Conservation (phyloP, 306 rosid genomes). For the Castanopsis chinensis region DNA sequence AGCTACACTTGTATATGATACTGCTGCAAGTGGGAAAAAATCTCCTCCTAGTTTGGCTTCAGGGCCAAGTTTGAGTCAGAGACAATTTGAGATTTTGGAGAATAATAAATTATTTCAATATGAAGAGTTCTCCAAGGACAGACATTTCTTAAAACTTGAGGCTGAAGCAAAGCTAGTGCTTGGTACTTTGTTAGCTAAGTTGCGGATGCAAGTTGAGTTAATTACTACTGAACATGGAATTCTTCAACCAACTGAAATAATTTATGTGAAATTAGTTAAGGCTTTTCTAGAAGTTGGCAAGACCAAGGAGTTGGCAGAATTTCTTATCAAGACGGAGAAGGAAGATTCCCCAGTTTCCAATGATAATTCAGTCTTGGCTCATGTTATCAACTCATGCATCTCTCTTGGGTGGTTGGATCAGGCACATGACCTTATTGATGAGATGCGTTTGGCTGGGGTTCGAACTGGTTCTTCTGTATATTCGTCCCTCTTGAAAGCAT, state of each 20-base stretch:
- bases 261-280: slow-evolving; percentile 74
- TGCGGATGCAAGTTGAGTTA: slow-evolving; percentile 64
- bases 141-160: slow-evolving; percentile 53
- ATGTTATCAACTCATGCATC: slow-evolving; percentile 76
- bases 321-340: slow-evolving; percentile 68
- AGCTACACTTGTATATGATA: slow-evolving; percentile 39
- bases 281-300: slow-evolving; percentile 71
- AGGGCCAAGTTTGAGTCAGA: slow-evolving; percentile 18
- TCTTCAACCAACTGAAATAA: slow-evolving; percentile 72
- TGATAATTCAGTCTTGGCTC: slow-evolving; percentile 68
- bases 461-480: slow-evolving; percentile 61
- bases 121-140: slow-evolving; percentile 54
- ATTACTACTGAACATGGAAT: slow-evolving; percentile 64
- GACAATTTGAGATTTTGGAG: slow-evolving; percentile 26
- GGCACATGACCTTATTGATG: slow-evolving; percentile 91
- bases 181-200: slow-evolving; percentile 47
- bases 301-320: slow-evolving; percentile 72
- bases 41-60: slow-evolving; percentile 32
- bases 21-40: slow-evolving; percentile 28
- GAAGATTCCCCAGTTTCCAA: slow-evolving; percentile 71
- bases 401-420: slow-evolving; percentile 85
- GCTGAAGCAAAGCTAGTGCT: slow-evolving; percentile 58
- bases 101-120: slow-evolving; percentile 18
- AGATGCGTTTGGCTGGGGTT: slow-evolving; percentile 79
- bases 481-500: slow-evolving; percentile 73